These are phyloP conservation scores for Talaromyces sp. DNA, from an alignment of 2,329 filamentous ascomycete species.

Conservation along the genomic window DNA sequence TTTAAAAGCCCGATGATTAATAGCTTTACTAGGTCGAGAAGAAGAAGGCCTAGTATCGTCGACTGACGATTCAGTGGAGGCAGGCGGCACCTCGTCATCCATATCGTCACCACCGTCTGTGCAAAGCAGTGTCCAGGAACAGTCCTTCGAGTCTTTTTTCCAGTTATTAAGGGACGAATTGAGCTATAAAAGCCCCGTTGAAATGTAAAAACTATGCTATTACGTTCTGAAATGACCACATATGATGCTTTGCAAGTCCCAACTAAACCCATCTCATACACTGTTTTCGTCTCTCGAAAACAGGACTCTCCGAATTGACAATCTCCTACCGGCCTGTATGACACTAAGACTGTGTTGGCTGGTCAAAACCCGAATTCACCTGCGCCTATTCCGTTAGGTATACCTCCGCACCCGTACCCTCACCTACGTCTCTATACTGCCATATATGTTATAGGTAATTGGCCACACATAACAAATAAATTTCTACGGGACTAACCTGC, in stretches of 20 bases:
- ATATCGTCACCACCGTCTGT: neutral
- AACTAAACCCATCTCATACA: neutral
- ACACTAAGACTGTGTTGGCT: neutral
- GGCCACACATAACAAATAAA: too few species aligned
- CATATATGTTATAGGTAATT: too few species aligned
- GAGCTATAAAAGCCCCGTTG: neutral
- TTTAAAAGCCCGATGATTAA: neutral
- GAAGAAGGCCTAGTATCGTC: neutral
- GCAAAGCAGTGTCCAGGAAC: neutral
- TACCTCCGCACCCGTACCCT: neutral
- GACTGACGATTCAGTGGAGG: neutral
- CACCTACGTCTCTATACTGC: neutral
- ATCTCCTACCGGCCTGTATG: neutral
- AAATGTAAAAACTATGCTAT: neutral
- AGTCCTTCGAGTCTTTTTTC: neutral
- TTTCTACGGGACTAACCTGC: too few species aligned
- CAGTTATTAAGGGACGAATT: neutral
- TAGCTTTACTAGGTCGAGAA: neutral
- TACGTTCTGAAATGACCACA: neutral
- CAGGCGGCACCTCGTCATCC: neutral
- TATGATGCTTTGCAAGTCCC: neutral
- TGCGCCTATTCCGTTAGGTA: neutral
- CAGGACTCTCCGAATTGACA: neutral
- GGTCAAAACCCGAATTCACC: neutral
- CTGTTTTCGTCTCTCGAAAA: neutral